Percentiles rank a stretch among this genome's conserved stretches.
Evolutionary conservation across 306 rosid genomes (phyloP).

Genomic region (Prunus kanzakura): DNA sequence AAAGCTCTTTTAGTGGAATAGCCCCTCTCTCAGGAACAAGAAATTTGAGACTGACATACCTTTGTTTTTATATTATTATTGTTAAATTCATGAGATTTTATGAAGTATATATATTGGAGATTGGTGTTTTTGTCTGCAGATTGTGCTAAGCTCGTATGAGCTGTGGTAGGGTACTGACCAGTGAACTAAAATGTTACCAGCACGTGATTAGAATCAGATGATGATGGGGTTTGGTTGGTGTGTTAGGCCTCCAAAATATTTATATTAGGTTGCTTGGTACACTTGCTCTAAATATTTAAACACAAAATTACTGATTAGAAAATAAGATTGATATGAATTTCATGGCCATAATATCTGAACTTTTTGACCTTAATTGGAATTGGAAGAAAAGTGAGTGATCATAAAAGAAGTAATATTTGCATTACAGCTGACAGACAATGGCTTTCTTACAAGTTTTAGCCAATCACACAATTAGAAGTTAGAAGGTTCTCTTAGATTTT

Average conservation of each 20-base stretch:
- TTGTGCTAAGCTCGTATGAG: background rate
- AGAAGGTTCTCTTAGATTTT: background rate
- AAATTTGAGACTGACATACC: background rate
- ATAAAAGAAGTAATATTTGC: background rate
- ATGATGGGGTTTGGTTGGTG: conserved; percentile 28
- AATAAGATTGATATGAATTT: background rate
- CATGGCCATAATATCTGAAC: background rate
- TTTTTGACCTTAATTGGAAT: background rate
- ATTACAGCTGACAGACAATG: background rate
- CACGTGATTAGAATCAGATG: background rate
- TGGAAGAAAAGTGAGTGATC: background rate
- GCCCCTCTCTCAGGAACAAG: background rate
- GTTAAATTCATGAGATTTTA: background rate
- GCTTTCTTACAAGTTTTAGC: background rate
- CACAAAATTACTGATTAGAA: background rate
- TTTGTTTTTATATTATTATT: background rate
- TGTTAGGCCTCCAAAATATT: conserved; percentile 20
- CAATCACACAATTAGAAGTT: background rate
- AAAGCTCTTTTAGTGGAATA: conserved; percentile 4
- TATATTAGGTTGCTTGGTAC: conserved; percentile 22
- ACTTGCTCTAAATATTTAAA: conserved; percentile 15
- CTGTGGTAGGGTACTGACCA: conserved; percentile 33
- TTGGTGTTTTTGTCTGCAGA: background rate
- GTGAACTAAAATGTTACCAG: conserved; percentile 28
- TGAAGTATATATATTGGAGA: background rate